These are phyloP conservation scores for Aspergillus coremiiformis DNA, from an alignment of 495 filamentous ascomycete genomes.

Conservation along the genomic window DNA sequence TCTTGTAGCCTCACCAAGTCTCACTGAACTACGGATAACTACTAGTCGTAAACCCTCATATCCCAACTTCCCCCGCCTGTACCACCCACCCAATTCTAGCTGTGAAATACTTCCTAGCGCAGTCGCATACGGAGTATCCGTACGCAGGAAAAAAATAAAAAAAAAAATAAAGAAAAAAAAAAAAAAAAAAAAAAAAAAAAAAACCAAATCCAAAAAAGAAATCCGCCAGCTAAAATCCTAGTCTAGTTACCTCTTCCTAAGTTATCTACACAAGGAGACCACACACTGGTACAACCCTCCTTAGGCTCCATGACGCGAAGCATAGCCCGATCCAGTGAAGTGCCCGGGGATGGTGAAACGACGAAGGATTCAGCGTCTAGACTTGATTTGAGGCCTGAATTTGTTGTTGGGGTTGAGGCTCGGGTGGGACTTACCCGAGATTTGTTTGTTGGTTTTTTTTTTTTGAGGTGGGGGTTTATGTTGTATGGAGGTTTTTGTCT, in stretches of 20 bases:
- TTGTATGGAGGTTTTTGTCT: background rate
- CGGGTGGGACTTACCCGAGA: background rate
- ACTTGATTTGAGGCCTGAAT: background rate
- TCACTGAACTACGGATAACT: too few species aligned
- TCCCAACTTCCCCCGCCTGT: background rate
- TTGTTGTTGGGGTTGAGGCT: background rate
- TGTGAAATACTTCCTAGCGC: background rate
- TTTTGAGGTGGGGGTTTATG: background rate
- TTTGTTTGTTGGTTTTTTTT: background rate
- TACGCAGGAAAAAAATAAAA: background rate
- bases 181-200: background rate
- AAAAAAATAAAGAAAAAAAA: background rate
- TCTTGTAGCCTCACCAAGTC: too few species aligned
- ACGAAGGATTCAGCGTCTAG: background rate
- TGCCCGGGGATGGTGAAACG: conserved; percentile 36
- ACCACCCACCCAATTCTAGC: background rate
- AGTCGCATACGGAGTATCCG: too few species aligned
- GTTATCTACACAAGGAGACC: too few species aligned
- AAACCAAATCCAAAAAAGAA: background rate
- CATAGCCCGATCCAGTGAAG: conserved; percentile 25
- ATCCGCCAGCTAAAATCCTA: background rate
- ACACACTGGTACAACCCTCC: too few species aligned
- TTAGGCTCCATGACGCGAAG: too few species aligned
- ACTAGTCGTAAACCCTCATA: too few species aligned
- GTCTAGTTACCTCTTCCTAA: background rate